Conservation (phyloP, 73 alveolate genomes). For the Paramecium biaurelia region DNA sequence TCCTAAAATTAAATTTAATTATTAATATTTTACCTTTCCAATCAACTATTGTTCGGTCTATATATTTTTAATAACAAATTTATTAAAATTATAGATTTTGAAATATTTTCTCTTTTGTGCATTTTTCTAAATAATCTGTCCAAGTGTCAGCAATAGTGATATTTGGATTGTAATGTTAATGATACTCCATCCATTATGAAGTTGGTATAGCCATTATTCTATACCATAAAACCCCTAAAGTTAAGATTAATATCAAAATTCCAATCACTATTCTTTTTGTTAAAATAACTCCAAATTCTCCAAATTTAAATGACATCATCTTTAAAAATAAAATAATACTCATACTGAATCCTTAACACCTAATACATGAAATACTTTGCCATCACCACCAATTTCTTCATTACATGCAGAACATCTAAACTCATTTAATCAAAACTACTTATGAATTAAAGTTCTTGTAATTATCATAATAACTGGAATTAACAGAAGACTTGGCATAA, state of each 20-base stretch:
- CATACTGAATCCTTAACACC: slow-evolving; percentile 13
- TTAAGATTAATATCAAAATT: background rate
- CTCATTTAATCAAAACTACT: background rate
- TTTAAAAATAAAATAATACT: background rate
- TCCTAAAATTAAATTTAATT: background rate
- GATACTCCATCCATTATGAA: background rate
- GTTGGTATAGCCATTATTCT: background rate
- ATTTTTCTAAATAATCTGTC: background rate
- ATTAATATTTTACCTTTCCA: slow-evolving; percentile 32
- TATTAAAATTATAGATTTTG: background rate
- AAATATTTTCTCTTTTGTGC: background rate
- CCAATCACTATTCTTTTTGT: slow-evolving; percentile 41
- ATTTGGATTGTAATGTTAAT: slow-evolving; percentile 1
- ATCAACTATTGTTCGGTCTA: background rate
- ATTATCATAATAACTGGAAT: background rate
- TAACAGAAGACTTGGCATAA: background rate
- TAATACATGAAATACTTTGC: slow-evolving; percentile 29
- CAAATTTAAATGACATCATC: slow-evolving; percentile 38
- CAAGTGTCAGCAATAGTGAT: background rate
- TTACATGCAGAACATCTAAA: slow-evolving; percentile 47
- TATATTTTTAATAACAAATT: background rate
- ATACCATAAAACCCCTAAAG: background rate
- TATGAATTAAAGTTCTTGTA: slow-evolving; percentile 25
- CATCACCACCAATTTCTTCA: slow-evolving; percentile 54
- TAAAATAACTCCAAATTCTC: slow-evolving; percentile 14